These are phyloP conservation scores for Vanderwaltozyma yarrowii DNA, from an alignment of 805 yeast species.

Conservation along the genomic window DNA sequence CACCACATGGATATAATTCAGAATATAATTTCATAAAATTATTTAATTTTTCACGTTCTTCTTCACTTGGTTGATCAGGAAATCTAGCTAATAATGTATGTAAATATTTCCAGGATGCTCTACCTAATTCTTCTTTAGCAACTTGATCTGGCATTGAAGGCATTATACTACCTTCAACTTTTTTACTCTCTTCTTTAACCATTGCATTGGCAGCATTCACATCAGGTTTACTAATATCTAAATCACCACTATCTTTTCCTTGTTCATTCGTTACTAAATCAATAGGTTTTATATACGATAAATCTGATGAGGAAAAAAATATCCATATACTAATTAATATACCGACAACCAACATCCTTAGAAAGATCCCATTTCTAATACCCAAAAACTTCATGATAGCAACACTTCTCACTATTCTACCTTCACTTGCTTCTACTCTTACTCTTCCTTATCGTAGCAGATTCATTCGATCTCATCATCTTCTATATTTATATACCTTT, in stretches of 20 bases:
- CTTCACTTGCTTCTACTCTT: too few relatives aligned
- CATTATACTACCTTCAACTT: slow-evolving; percentile 55
- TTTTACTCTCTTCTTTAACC: neutral
- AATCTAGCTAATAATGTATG: slow-evolving; percentile 89
- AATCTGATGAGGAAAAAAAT: slow-evolving; percentile 17
- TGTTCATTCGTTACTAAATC: slow-evolving; percentile 4
- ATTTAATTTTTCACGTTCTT: slow-evolving; percentile 52
- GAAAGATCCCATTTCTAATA: neutral
- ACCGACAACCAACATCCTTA: slow-evolving; percentile 9
- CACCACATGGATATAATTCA: slow-evolving; percentile 94
- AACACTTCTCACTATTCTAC: too few relatives aligned
- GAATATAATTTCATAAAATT: slow-evolving; percentile 67
- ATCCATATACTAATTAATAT: slow-evolving; percentile 16
- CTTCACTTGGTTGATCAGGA: slow-evolving; percentile 67
- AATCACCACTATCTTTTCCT: slow-evolving; percentile 19
- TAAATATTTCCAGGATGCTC: slow-evolving; percentile 84
- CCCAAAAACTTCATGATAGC: neutral
- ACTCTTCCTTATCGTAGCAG: too few relatives aligned
- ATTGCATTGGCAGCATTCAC: too few relatives aligned
- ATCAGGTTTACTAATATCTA: neutral
- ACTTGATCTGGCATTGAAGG: slow-evolving; percentile 82
- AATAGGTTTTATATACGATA: slow-evolving; percentile 19
- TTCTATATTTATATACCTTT: too few relatives aligned
- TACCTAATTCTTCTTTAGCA: slow-evolving; percentile 66
- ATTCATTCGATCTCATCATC: too few relatives aligned